Conservation (phyloP, 1,284 basidiomycete genomes). For the Vanrija sp. region DNA sequence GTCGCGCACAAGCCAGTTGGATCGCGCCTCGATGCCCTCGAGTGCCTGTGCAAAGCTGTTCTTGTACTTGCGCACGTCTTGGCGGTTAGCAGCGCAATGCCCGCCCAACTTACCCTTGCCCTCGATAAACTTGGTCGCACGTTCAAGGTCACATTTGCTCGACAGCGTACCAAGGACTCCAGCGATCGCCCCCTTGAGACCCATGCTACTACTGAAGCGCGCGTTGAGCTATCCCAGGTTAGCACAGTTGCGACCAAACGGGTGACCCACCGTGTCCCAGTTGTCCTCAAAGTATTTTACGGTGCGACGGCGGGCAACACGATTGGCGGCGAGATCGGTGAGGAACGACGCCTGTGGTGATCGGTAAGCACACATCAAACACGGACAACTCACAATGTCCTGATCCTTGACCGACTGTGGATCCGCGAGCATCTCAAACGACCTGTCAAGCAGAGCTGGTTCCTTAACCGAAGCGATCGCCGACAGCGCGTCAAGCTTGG, state of each 20-base stretch:
- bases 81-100: background rate
- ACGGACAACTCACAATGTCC: slow-evolving; percentile 56
- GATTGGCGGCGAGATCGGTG: slow-evolving; percentile 46
- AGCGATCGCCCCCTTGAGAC: slow-evolving; percentile 47
- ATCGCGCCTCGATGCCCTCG: slow-evolving; percentile 53
- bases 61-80: slow-evolving; percentile 45
- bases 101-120: slow-evolving; percentile 35
- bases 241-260: background rate
- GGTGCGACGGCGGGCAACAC: slow-evolving; percentile 28
- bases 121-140: slow-evolving; percentile 63
- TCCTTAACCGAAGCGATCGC: slow-evolving; percentile 33
- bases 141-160: slow-evolving; percentile 63
- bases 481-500: slow-evolving; percentile 63
- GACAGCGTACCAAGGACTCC: slow-evolving; percentile 61
- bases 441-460: slow-evolving; percentile 54
- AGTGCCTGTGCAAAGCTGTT: slow-evolving; percentile 53
- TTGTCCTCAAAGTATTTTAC: slow-evolving; percentile 56
- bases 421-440: slow-evolving; percentile 56
- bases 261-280: slow-evolving; percentile 55
- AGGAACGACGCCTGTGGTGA: slow-evolving; percentile 39
- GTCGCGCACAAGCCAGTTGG: slow-evolving; percentile 54
- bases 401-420: slow-evolving; percentile 59
- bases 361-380: slow-evolving; percentile 9
- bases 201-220: slow-evolving; percentile 67
- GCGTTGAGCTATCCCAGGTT: slow-evolving; percentile 57